Conservation (phyloP, 2,329 filamentous ascomycete species). For the Cercospora sesami region DNA sequence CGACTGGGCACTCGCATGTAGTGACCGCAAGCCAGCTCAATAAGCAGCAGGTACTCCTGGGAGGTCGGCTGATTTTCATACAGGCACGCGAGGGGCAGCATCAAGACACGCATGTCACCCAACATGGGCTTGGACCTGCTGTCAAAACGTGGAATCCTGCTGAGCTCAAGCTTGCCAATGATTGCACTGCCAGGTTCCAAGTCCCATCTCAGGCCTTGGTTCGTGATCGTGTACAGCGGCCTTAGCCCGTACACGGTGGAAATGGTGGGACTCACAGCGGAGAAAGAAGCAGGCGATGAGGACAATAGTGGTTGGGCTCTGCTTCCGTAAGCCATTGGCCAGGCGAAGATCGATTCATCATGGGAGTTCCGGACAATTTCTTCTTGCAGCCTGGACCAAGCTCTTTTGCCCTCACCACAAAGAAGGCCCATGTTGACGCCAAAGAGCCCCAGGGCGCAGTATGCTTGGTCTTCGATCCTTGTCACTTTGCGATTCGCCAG, state of each 20-base stretch:
- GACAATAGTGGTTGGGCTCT: not conserved
- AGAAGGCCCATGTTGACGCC: constrained; percentile 41
- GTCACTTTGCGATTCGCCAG: constrained; percentile 13
- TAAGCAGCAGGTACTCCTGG: not conserved
- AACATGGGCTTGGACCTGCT: not conserved
- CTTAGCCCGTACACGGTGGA: not conserved
- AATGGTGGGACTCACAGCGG: not conserved
- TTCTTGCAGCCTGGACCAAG: constrained; percentile 10
- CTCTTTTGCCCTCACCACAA: constrained; percentile 6
- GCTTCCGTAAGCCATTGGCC: not conserved
- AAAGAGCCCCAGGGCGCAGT: constrained; percentile 49
- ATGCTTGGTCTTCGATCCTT: constrained; percentile 45
- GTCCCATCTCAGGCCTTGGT: not conserved
- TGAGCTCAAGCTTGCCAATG: not conserved
- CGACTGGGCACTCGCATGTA: not conserved
- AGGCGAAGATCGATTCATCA: constrained; percentile 6
- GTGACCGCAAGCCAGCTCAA: not conserved
- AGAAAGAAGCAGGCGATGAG: not conserved
- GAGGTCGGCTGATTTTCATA: not conserved
- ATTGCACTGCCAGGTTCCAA: not conserved
- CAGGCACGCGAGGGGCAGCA: not conserved
- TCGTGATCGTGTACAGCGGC: constrained; percentile 1
- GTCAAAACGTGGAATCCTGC: not conserved
- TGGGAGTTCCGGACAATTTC: constrained; percentile 3
- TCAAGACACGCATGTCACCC: not conserved